Evolutionary conservation across 1,284 basidiomycete genomes (phyloP), one percentile per base, ranked within the genome.

Genomic region (Phellinidium pouzarii): DNA sequence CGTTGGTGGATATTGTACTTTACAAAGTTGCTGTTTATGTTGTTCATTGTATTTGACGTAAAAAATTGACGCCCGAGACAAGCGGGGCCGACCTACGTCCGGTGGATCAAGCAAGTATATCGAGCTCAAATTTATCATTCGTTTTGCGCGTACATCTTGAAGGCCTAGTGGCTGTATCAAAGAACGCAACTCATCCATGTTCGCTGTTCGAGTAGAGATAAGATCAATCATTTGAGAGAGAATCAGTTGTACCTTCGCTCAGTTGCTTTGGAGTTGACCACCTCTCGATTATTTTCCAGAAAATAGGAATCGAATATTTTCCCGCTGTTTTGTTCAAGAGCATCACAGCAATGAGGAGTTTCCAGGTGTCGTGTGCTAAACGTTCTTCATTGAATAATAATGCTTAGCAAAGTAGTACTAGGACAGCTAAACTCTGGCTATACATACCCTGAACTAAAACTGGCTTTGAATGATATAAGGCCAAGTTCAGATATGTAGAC

Each of bases 291-390:
- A 86, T 65, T 17, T 68, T 61, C 70, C 74, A 77, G 60, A 85
- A 83, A 4, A 76, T 65, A 2, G 79, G 79, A 23, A 81, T 69
- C 8, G 79, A 74, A 22, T 69, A 59, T 58, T 66, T 73, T n/a
- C 75, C 78, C 0, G 71, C 61, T 0, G 80, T 80, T 62, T 78
- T 79, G 60, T 82, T 81, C 8, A 82, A 68, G 4, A 82, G 66
- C 23, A 71, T 78, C 14, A 75, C 73, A 0, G 75, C 77, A 11
- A 81, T 65, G 11, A 82, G 64, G 6, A 81, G 59, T 58, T 75
- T 79, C 77, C 78, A 81, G 11, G 77, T 75, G 58, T 78, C 71
- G 37, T 71, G 56, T 0, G 74, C 68, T 9, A 81, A 65, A 25
- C 61, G 55, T 59, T 79, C 78, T 80, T 57, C 12, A 36, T 50